Percentiles rank a stretch among this genome's conserved stretches.
These are phyloP conservation scores for Chaetomium strumarium DNA, from an alignment of 2,329 filamentous ascomycete genomes.

Conservation along the genomic window DNA sequence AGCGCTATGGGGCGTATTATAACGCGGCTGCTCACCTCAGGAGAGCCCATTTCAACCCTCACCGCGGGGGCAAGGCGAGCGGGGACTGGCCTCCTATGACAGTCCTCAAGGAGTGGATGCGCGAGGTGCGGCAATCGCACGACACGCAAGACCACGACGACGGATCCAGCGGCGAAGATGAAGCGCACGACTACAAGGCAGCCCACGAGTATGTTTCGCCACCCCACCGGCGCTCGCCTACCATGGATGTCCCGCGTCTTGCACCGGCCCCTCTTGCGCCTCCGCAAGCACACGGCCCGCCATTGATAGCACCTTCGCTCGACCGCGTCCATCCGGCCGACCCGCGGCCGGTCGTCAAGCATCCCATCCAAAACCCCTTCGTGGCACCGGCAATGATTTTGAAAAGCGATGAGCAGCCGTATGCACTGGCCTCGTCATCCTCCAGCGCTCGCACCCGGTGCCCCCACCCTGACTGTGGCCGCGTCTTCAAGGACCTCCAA, in stretches of 20 bases:
- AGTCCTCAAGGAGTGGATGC: conserved; percentile 55
- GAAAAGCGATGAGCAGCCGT: conserved; percentile 20
- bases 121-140: conserved; percentile 48
- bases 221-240: conserved; percentile 24
- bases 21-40: conserved; percentile 54
- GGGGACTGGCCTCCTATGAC: conserved; percentile 55
- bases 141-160: conserved; percentile 42
- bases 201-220: conserved; percentile 25
- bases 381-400: conserved; percentile 16
- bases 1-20: conserved; percentile 54
- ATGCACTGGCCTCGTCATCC: conserved; percentile 11
- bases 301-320: conserved; percentile 23
- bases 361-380: conserved; percentile 18
- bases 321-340: conserved; percentile 17
- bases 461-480: conserved; percentile 52
- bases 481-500: conserved; percentile 59
- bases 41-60: conserved; percentile 51
- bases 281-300: conserved; percentile 18
- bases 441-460: conserved; percentile 37
- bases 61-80: conserved; percentile 50
- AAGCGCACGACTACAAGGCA: conserved; percentile 33
- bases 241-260: conserved; percentile 26
- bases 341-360: conserved; percentile 21
- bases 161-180: conserved; percentile 49
- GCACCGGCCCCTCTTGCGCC: conserved; percentile 26